Percentiles rank a stretch among this genome's conserved stretches.
Conservation (phyloP, 2,329 filamentous ascomycete species). For the Fusarium hainanense region DNA sequence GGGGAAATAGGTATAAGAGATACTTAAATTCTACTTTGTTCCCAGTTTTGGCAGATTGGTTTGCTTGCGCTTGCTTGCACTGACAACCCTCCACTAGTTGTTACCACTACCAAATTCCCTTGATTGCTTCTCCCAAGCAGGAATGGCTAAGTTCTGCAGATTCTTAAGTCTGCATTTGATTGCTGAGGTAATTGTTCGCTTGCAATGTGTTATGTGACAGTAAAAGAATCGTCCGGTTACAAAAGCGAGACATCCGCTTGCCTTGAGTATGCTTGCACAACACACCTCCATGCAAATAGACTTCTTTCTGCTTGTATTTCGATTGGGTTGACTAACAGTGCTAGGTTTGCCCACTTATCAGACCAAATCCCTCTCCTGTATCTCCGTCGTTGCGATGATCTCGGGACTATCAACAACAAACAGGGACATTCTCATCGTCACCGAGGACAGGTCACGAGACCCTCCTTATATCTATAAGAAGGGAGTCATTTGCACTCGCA, state of each 20-base stretch:
- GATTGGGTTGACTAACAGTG: background rate
- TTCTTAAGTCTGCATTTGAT: too few species aligned
- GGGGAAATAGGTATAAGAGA: accelerated
- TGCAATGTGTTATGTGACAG: background rate
- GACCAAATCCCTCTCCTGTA: background rate
- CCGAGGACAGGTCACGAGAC: background rate
- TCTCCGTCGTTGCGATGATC: background rate
- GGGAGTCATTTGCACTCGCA: accelerated
- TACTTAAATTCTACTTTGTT: background rate
- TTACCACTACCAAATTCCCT: background rate
- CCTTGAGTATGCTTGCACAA: background rate
- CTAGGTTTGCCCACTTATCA: background rate
- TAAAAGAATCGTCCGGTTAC: background rate
- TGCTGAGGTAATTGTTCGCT: background rate
- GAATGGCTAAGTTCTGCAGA: too few species aligned
- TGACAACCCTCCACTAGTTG: background rate
- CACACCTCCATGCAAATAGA: too few species aligned
- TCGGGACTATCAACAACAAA: background rate
- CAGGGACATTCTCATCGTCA: background rate
- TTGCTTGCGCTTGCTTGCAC: background rate
- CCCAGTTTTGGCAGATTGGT: background rate
- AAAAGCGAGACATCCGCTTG: background rate
- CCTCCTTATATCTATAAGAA: background rate
- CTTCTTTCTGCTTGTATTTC: background rate
- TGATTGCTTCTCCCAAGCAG: background rate